Evolutionary conservation across 2,329 filamentous ascomycete species (phyloP), one percentile per base, ranked within the genome.

Genomic region (Clonostachys byssicola): DNA sequence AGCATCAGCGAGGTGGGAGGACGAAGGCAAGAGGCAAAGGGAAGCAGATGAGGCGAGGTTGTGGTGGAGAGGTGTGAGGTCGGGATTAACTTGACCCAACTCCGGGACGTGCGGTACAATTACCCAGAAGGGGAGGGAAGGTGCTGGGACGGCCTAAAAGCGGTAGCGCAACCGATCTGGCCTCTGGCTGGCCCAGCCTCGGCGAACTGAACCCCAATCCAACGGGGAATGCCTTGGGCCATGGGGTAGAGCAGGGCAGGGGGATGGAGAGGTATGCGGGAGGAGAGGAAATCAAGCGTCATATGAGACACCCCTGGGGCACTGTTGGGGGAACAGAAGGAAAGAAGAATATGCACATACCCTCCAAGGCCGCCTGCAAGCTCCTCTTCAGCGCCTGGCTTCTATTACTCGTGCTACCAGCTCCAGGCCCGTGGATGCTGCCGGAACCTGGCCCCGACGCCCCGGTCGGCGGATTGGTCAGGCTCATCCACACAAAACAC

Each of bases 341-440:
- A 30, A 30, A 30, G 23, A 30, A 30, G 23, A 30, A 30, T 30
- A 45, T 38, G 50, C 52, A 62, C 71, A 57, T 71, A 81, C 80
- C 80, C 66, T 83, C 78, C 68, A 83, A 83, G 36, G 77, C 74
- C 51, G 78, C 72, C 62, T 83, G 79, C 47, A 80, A 77, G 54
- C 73, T 80, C 58, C 80, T 72, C 67, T 83, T 84, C 47, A 81
- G 63, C 30, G 66, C 68, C 56, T 75, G 73, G 23, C 42, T 52
- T 50, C 51, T 52, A 36, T 55, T 60, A 57, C 57, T 58, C 44
- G 49, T 53, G 43, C 48, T 47, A 44, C 49, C 49, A 30, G 47
- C 50, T 14, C 49, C 50, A 44, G 54, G 67, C 51, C 70, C 67
- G 45, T 65, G 64, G 43, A 66, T 61, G 49, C 71, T 71, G 41